phyloP scores from a whole-genome alignment of 805 yeast species.

The Crinitomyces ghanaensis region DNA sequence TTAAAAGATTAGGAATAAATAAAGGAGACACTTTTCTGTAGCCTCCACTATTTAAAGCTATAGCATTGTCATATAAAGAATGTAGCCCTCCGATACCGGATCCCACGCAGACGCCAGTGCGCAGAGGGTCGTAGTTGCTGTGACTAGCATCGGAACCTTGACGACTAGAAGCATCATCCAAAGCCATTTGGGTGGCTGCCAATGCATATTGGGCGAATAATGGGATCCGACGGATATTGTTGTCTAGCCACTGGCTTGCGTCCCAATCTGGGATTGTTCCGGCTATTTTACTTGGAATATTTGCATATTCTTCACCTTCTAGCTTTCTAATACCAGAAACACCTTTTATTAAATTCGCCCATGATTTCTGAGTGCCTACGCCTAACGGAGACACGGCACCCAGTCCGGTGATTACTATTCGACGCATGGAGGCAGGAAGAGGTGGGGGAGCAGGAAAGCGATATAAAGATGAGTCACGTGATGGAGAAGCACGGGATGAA shows the following conservation, averaged over 20 bases:
- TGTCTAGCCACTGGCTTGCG: constrained; percentile 37
- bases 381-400: constrained; percentile 86
- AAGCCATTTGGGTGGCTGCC: constrained; percentile 67
- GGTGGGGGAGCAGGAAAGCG: neutral
- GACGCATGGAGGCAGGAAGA: no score
- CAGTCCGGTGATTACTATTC: constrained; percentile 89
- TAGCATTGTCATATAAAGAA: constrained; percentile 55
- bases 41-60: constrained; percentile 37
- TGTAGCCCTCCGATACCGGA: constrained; percentile 86
- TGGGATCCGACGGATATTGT: constrained; percentile 53
- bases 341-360: constrained; percentile 25
- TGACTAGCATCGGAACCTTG: constrained; percentile 25
- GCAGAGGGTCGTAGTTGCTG: constrained; percentile 14
- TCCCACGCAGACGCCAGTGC: constrained; percentile 68
- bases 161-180: constrained; percentile 52
- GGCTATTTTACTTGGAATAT: constrained; percentile 60
- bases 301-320: constrained; percentile 35
- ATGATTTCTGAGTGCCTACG: constrained; percentile 28
- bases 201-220: constrained; percentile 68
- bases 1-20: constrained; percentile 70
- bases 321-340: constrained; percentile 31
- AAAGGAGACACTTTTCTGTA: constrained; percentile 72
- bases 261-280: constrained; percentile 63
- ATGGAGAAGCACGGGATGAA: neutral
- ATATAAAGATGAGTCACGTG: neutral